Evolutionary conservation across 2,329 filamentous ascomycete species (phyloP).

Genomic region (Neonectria hederae): DNA sequence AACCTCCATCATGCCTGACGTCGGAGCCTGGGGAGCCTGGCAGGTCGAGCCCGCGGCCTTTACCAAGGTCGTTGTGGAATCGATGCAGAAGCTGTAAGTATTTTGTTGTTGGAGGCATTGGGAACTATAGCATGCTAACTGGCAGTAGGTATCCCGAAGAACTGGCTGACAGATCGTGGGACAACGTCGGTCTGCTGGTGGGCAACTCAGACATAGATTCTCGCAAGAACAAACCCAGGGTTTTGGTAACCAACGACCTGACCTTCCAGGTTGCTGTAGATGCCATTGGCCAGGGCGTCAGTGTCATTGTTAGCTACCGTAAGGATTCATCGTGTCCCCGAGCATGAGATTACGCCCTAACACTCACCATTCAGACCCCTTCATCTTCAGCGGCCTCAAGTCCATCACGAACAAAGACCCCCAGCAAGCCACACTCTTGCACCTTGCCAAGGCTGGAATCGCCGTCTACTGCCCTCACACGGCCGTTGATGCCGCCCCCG

Average conservation of each 20-base stretch:
- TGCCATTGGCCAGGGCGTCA: constrained; percentile 79
- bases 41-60: constrained; percentile 53
- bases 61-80: constrained; percentile 72
- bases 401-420: constrained; percentile 84
- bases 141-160: constrained; percentile 81
- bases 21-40: constrained; percentile 52
- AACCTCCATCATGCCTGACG: constrained; percentile 38
- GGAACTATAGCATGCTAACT: constrained; percentile 3
- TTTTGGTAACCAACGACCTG: constrained; percentile 82
- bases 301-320: constrained; percentile 92
- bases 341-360: constrained; percentile 9
- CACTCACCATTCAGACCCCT: constrained; percentile 72
- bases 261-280: constrained; percentile 90
- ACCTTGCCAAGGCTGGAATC: constrained; percentile 84
- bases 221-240: constrained; percentile 46
- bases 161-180: constrained; percentile 89
- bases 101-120: no score
- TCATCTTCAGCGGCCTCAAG: constrained; percentile 95
- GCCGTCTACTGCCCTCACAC: constrained; percentile 98
- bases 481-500: constrained; percentile 85
- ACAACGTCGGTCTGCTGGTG: constrained; percentile 90
- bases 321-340: constrained; percentile 13
- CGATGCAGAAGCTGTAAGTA: constrained; percentile 81
- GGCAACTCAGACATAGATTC: constrained; percentile 52
- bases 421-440: constrained; percentile 86